phyloP scores from a whole-genome alignment of 192 early-diverging fungal species.

The Radiomyces spectabilis region DNA sequence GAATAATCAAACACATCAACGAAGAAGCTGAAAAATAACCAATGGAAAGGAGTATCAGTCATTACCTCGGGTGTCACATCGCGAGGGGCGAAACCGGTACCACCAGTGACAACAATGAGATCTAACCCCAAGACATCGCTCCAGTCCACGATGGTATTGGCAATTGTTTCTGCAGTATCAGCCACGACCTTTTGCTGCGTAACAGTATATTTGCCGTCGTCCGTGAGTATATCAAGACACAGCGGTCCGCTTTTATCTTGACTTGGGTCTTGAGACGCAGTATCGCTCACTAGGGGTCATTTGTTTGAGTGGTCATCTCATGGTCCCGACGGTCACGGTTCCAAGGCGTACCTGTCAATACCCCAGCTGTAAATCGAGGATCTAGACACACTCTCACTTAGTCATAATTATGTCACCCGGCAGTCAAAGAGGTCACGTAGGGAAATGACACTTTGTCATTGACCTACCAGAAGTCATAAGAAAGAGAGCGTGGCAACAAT shows the following conservation, averaged over 20 bases:
- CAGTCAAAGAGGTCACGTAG: no score
- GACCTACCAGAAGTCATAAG: no score
- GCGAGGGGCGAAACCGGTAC: conserved; percentile 84
- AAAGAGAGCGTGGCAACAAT: no score
- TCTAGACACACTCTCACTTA: no score
- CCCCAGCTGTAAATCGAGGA: no score
- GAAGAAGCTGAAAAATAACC: no score
- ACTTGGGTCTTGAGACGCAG: conserved; percentile 37
- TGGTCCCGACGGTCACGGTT: no score
- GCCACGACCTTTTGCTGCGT: conserved; percentile 11
- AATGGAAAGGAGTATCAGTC: background rate
- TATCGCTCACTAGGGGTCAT: conserved; percentile 53
- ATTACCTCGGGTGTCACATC: conserved; percentile 85
- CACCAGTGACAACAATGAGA: conserved; percentile 80
- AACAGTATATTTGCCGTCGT: conserved; percentile 31
- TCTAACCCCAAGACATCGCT: conserved; percentile 39
- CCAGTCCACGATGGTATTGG: conserved; percentile 48
- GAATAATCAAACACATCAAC: no score
- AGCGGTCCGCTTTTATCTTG: conserved; percentile 62
- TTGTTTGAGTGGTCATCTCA: background rate
- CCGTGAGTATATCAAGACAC: conserved; percentile 29
- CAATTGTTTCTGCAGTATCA: conserved; percentile 47
- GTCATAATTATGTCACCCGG: no score
- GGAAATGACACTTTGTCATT: no score
- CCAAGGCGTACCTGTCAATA: no score